Conservation (phyloP, 768 basidiomycete species). For the Mycena latifolia region DNA sequence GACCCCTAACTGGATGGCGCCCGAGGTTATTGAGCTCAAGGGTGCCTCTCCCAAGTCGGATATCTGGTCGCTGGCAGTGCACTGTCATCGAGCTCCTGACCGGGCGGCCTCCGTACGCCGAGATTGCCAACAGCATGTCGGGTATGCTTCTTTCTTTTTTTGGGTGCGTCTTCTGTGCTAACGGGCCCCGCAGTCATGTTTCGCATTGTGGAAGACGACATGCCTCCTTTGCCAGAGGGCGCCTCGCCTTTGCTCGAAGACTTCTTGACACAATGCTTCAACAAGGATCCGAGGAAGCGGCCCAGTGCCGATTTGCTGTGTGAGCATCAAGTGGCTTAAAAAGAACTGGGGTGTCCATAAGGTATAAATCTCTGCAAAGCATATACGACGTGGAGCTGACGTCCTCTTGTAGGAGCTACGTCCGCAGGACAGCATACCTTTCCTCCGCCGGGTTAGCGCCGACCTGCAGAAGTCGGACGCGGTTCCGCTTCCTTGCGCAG, state of each 20-base stretch:
- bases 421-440: constrained; percentile 95
- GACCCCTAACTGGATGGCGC: constrained; percentile 99
- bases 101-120: constrained; percentile 91
- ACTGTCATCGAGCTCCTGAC: constrained; percentile 95
- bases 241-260: constrained; percentile 82
- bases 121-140: constrained; percentile 91
- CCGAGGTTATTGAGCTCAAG: constrained; percentile 96
- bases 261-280: constrained; percentile 90
- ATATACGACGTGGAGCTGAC: neutral
- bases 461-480: constrained; percentile 84
- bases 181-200: constrained; percentile 82
- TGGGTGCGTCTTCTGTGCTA: constrained; percentile 24
- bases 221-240: constrained; percentile 87
- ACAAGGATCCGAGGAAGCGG: constrained; percentile 87
- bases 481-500: constrained; percentile 64
- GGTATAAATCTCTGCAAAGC: constrained; percentile 54
- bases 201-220: constrained; percentile 94
- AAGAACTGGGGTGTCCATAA: constrained; percentile 83
- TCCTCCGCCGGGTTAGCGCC: constrained; percentile 90
- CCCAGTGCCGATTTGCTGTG: constrained; percentile 89
- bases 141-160: constrained; percentile 59
- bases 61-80: constrained; percentile 96
- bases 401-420: constrained; percentile 72
- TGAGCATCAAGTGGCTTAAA: constrained; percentile 93
- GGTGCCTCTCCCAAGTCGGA: constrained; percentile 95